Conservation (phyloP, 2,329 filamentous ascomycete species). For the Claviceps sp. region DNA sequence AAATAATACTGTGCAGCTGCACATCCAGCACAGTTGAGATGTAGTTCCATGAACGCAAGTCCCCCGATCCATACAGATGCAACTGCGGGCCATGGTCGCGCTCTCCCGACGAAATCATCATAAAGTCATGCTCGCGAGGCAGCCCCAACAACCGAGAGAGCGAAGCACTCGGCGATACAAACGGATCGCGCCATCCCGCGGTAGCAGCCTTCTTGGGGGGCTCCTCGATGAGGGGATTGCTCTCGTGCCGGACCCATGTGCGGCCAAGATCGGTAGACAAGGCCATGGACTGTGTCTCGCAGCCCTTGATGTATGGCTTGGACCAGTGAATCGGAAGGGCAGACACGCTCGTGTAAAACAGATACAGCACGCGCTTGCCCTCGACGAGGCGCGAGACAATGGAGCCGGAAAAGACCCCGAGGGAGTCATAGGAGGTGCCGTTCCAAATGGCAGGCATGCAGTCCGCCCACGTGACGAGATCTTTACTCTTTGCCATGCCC, state of each 20-base stretch:
- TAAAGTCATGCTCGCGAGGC: constrained; percentile 19
- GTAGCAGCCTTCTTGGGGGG: constrained; percentile 11
- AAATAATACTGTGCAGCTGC: constrained; percentile 2
- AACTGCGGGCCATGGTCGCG: constrained; percentile 10
- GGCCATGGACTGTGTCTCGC: constrained; percentile 30
- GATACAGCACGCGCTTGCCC: constrained; percentile 20
- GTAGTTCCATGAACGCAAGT: constrained; percentile 11
- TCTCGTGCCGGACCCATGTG: constrained; percentile 10
- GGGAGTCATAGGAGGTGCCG: constrained; percentile 23
- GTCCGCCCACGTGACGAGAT: constrained; percentile 24
- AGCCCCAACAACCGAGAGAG: constrained; percentile 9
- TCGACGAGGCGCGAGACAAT: constrained; percentile 28
- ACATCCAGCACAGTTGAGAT: constrained; percentile 7
- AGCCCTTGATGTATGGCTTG: constrained; percentile 27
- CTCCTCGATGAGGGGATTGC: constrained; percentile 10
- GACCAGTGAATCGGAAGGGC: constrained; percentile 31
- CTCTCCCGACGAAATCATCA: constrained; percentile 24
- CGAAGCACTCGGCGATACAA: constrained; percentile 10
- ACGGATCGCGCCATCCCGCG: constrained; percentile 15
- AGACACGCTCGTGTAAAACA: constrained; percentile 28
- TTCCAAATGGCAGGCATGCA: constrained; percentile 9
- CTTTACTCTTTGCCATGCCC: constrained; percentile 22
- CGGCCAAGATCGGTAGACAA: constrained; percentile 21
- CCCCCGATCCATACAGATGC: constrained; percentile 11
- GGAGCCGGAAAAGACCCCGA: constrained; percentile 30